Evolutionary conservation across 2,329 filamentous ascomycete species (phyloP).

Genomic region (Sporothrix pseudoabietina): DNA sequence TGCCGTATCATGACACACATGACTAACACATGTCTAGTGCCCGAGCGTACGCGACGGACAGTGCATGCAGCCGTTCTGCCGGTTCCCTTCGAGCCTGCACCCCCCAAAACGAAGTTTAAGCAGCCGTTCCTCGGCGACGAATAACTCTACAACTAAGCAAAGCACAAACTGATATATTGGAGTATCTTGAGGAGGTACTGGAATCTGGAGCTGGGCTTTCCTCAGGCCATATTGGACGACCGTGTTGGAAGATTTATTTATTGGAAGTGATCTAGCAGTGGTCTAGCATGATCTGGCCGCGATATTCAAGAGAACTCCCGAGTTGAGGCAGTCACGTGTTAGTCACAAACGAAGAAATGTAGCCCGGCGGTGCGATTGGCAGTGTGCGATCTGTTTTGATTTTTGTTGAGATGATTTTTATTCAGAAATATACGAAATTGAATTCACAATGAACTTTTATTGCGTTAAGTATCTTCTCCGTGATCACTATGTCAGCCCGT

Average conservation of each 20-base stretch:
- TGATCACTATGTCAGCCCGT: no score
- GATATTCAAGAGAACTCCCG: neutral
- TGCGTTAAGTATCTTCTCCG: no score
- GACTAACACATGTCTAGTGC: constrained; percentile 46
- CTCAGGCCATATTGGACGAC: neutral
- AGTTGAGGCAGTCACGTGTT: neutral
- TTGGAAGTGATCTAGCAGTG: neutral
- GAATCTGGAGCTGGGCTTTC: neutral
- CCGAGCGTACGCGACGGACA: constrained; percentile 54
- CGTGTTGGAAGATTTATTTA: neutral
- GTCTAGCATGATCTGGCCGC: neutral
- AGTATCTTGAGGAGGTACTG: neutral
- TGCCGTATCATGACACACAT: neutral
- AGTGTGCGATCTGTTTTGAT: neutral
- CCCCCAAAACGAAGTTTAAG: constrained; percentile 59
- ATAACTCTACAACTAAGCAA: neutral
- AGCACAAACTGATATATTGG: neutral
- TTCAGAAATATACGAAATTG: neutral
- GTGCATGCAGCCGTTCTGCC: constrained; percentile 59
- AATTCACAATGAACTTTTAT: neutral
- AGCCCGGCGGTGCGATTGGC: neutral
- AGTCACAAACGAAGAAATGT: neutral
- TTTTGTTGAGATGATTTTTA: neutral
- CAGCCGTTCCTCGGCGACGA: constrained; percentile 30
- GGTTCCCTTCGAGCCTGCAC: constrained; percentile 56